Conservation (phyloP, 768 basidiomycete species). For the Leccinum barrowsii region DNA sequence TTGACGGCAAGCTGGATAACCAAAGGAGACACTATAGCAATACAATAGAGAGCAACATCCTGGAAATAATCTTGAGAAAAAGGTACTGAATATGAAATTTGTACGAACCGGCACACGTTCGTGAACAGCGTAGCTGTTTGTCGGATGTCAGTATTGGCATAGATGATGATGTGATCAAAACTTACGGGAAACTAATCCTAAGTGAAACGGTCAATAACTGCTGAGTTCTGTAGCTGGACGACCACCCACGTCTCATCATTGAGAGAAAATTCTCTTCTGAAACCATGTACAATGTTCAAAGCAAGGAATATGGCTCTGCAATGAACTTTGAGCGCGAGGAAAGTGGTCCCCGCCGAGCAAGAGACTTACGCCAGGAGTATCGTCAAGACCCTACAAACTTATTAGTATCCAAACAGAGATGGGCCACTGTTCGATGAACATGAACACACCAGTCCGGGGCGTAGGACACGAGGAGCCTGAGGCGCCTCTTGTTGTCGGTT, state of each 20-base stretch:
- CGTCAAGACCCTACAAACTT: slow-evolving; percentile 55
- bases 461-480: slow-evolving; percentile 57
- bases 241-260: slow-evolving; percentile 62
- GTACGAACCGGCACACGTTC: slow-evolving; percentile 73
- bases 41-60: slow-evolving; percentile 49
- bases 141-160: slow-evolving; percentile 5
- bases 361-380: slow-evolving; percentile 57
- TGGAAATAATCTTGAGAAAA: slow-evolving; percentile 17
- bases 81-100: background rate
- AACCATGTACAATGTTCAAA: slow-evolving; percentile 65
- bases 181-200: slow-evolving; percentile 26
- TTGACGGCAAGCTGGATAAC: slow-evolving; percentile 68
- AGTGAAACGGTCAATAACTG: slow-evolving; percentile 12
- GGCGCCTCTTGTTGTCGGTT: slow-evolving; percentile 27
- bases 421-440: slow-evolving; percentile 15
- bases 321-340: background rate
- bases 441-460: slow-evolving; percentile 68
- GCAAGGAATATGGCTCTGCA: slow-evolving; percentile 58
- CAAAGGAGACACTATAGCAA: slow-evolving; percentile 63
- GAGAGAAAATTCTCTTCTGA: slow-evolving; percentile 74
- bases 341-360: background rate
- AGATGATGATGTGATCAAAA: background rate
- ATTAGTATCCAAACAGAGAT: background rate
- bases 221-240: background rate
- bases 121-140: slow-evolving; percentile 57